Base-by-base conservation (phyloP, 148 eudicot species). In the Rhododendron ovatum region DNA sequence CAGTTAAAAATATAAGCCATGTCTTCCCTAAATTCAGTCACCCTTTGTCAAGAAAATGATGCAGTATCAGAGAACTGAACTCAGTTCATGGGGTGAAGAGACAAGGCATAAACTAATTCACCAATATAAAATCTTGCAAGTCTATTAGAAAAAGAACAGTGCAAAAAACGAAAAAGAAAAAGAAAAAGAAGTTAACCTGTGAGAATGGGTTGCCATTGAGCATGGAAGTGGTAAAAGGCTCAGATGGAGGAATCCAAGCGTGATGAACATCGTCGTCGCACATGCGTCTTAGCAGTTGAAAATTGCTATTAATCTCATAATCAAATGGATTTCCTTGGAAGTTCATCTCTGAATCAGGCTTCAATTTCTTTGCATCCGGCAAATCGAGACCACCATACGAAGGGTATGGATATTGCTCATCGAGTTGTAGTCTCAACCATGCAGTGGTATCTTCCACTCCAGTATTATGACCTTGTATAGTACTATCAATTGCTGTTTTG, bases 321-420 rank as follows among this genome's bases (percentile, higher is more conserved):
- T 94, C 93, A 84, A 92, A 67, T n/a, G 92, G 74, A 82, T 85
- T 90, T 78, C 87, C 91, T 87, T 88, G 95, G 84, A 91, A 91
- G 87, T 86, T 89, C 78, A 91, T 86, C 47, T 85, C 87, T 10
- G 87, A 80, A 41, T 90, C 96, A 45, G 91, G 84, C 77, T 88
- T 87, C 75, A 80, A 53, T 87, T 94, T 94, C 87, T 88, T 92
- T 47, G 87, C 83, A 75, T 92, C 95, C 0, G 93, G 89, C 45
- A 93, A 85, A 87, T 88, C 91, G 41, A 91, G 76, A 89, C 84
- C 88, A 82, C 91, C 88, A 82, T 87, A 92, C 2, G 93, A 89
- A 78, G 91, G 85, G 82, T 88, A 95, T 12, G 94, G 89, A 84
- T 90, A 95, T 83, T 92, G 98, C 61, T 95, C 97, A 50, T 89